Percentiles rank a stretch among this genome's conserved stretches.
Conservation (phyloP, 257 asterid species). For the Dorcoceras hygrometricum region DNA sequence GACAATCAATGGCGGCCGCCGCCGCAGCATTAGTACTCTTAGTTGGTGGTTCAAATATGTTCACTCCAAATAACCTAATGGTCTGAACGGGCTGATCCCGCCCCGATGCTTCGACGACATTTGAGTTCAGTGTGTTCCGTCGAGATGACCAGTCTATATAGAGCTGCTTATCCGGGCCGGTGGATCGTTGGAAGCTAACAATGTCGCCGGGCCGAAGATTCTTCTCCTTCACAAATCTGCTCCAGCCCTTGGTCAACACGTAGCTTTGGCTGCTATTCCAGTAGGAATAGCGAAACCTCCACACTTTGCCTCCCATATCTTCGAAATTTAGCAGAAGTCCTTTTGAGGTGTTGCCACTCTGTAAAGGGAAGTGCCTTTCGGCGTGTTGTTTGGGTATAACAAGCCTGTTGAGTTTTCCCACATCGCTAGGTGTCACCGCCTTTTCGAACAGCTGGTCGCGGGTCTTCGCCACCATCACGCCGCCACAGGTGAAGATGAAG, state of each 20-base stretch:
- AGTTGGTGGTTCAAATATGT: slow-evolving; percentile 36
- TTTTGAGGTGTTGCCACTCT: slow-evolving; percentile 39
- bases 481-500: slow-evolving; percentile 20
- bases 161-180: slow-evolving; percentile 55
- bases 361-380: slow-evolving; percentile 66
- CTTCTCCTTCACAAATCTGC: slow-evolving; percentile 84
- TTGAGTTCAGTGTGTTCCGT: neutral
- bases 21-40: slow-evolving; percentile 9
- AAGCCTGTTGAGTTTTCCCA: slow-evolving; percentile 65
- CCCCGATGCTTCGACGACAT: neutral
- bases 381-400: slow-evolving; percentile 84
- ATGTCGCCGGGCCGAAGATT: slow-evolving; percentile 63
- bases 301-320: slow-evolving; percentile 64
- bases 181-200: slow-evolving; percentile 56
- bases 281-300: slow-evolving; percentile 80
- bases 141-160: slow-evolving; percentile 59
- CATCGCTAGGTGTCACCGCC: slow-evolving; percentile 85
- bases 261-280: slow-evolving; percentile 94
- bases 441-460: slow-evolving; percentile 75
- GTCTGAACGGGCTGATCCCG: slow-evolving; percentile 29
- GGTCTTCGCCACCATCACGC: slow-evolving; percentile 20
- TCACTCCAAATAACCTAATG: slow-evolving; percentile 58
- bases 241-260: slow-evolving; percentile 84
- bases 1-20: slow-evolving; percentile 21
- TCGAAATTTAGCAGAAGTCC: slow-evolving; percentile 67